A percentile compares a stretch with the other conserved stretches of the same genome.
Conservation (phyloP, 2,329 filamentous ascomycete species). For the Trichoderma semiorbis region DNA sequence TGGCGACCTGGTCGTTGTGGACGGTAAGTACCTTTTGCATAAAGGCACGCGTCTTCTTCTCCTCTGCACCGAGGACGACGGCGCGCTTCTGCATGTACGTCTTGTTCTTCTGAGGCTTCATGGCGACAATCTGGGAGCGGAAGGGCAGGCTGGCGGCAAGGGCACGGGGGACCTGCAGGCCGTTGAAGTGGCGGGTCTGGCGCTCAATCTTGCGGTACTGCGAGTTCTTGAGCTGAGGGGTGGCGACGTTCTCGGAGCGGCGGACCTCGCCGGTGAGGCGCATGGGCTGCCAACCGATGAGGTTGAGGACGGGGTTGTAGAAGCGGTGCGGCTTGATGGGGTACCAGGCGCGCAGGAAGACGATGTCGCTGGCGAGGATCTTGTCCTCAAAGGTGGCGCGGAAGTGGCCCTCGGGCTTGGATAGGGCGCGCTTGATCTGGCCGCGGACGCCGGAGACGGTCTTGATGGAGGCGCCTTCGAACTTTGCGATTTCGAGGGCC, state of each 20-base stretch:
- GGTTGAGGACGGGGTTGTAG: slow-evolving; percentile 94
- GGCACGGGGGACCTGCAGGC: slow-evolving; percentile 71
- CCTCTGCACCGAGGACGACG: slow-evolving; percentile 79
- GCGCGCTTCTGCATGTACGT: slow-evolving; percentile 96
- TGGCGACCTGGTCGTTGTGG: slow-evolving; percentile 84
- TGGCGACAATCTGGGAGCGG: slow-evolving; percentile 83
- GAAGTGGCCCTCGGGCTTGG: slow-evolving; percentile 92
- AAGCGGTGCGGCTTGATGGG: slow-evolving; percentile 92
- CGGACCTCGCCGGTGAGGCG: slow-evolving; percentile 90
- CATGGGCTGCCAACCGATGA: slow-evolving; percentile 92
- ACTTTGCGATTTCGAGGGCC: slow-evolving; percentile 92
- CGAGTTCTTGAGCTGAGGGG: slow-evolving; percentile 78
- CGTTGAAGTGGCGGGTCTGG: slow-evolving; percentile 71
- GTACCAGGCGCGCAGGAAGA: slow-evolving; percentile 96
- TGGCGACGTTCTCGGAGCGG: slow-evolving; percentile 67
- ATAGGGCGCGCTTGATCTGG: slow-evolving; percentile 93
- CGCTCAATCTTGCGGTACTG: slow-evolving; percentile 72
- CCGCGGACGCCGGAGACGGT: slow-evolving; percentile 94
- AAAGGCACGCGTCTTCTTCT: slow-evolving; percentile 81
- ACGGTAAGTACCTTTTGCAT: slow-evolving; percentile 92
- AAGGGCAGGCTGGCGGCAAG: slow-evolving; percentile 83
- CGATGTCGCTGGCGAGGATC: slow-evolving; percentile 92
- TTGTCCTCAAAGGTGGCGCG: slow-evolving; percentile 98
- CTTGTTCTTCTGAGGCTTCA: slow-evolving; percentile 72
- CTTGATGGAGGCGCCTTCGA: slow-evolving; percentile 92